Conservation (phyloP, 129 eudicot genomes). For the Saposhnikovia divaricata region DNA sequence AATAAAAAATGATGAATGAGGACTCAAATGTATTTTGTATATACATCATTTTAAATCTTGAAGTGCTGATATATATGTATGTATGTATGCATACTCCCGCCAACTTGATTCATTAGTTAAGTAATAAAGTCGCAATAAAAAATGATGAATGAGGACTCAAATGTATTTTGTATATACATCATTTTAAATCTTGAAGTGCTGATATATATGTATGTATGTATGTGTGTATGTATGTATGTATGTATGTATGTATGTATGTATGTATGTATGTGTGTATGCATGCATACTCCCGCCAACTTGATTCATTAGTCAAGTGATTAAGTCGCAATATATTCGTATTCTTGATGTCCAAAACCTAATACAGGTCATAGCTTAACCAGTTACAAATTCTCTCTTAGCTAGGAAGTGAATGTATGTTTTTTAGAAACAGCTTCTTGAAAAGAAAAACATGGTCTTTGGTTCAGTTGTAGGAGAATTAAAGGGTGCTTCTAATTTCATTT, state of each 20-base stretch:
- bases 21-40: not conserved
- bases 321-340: not conserved
- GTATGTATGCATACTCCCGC: too few species aligned
- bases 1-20: not conserved
- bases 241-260: too few species aligned
- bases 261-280: too few species aligned
- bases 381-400: not conserved
- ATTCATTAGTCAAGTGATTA: not conserved
- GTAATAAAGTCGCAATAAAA: not conserved
- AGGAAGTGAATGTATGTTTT: not conserved
- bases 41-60: not conserved
- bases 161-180: not conserved
- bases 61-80: not conserved
- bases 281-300: not conserved
- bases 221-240: too few species aligned
- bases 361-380: not conserved
- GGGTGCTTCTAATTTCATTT: not conserved
- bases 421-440: not conserved
- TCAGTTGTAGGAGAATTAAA: not conserved
- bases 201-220: not conserved
- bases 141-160: not conserved
- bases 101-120: not conserved
- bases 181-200: not conserved
- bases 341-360: not conserved
- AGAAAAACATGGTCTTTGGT: not conserved